Conservation (phyloP, 108 stramenopile species). For the Nitzschia palea region DNA sequence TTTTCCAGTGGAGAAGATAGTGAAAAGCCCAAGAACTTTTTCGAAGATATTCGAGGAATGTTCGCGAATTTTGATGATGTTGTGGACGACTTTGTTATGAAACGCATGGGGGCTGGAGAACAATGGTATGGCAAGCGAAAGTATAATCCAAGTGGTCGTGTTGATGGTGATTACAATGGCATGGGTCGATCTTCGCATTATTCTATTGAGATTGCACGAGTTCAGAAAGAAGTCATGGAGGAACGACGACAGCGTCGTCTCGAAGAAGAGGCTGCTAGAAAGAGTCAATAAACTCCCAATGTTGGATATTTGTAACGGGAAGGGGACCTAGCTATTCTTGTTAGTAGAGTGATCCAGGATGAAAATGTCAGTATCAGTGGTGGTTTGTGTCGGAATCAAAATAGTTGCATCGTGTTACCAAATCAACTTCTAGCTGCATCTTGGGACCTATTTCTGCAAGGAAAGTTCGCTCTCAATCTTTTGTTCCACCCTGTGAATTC, state of each 20-base stretch:
- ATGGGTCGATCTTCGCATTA: constrained; percentile 66
- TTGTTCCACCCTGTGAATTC: too few species aligned
- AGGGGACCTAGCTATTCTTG: too few species aligned
- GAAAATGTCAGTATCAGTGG: too few species aligned
- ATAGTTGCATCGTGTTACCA: too few species aligned
- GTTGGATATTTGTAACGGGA: too few species aligned
- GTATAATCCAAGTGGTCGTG: constrained; percentile 70
- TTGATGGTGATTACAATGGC: constrained; percentile 76
- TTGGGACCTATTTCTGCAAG: too few species aligned
- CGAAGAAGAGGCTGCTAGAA: constrained; percentile 24
- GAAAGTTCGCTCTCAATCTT: too few species aligned
- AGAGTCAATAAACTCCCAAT: neutral
- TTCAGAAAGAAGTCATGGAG: constrained; percentile 62
- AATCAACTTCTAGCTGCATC: too few species aligned
- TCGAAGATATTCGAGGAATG: constrained; percentile 29
- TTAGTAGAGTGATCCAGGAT: too few species aligned
- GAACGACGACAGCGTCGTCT: constrained; percentile 37
- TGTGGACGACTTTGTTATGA: constrained; percentile 81
- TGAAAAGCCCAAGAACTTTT: constrained; percentile 11
- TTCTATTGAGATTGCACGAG: constrained; percentile 70
- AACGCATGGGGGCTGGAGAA: constrained; percentile 72
- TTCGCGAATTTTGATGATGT: constrained; percentile 67
- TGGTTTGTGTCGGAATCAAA: too few species aligned
- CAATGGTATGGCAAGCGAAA: constrained; percentile 66
- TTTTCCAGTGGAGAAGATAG: neutral